Evolutionary conservation across 305 asterid species (phyloP).

Genomic region (Fraxinus platypoda): DNA sequence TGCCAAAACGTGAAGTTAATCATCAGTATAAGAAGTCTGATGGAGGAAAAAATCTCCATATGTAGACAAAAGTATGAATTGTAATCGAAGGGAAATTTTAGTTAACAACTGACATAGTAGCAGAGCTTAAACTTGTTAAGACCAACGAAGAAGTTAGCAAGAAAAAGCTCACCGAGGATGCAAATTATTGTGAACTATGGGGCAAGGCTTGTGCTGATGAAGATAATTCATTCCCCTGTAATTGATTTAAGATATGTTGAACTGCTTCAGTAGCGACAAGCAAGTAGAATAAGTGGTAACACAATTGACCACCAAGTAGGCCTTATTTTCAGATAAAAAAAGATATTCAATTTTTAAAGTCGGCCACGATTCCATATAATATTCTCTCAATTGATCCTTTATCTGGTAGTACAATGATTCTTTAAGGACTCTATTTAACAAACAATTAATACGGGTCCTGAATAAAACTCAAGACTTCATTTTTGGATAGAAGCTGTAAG

Average conservation of each 20-base stretch:
- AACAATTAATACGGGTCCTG: background rate
- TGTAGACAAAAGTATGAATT: background rate
- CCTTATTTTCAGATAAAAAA: background rate
- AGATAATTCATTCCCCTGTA: constrained; percentile 74
- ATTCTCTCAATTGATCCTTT: background rate
- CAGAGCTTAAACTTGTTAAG: background rate
- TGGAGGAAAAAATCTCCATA: background rate
- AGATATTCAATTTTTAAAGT: background rate
- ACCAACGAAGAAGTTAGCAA: background rate
- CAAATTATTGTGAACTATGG: constrained; percentile 59
- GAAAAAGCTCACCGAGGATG: constrained; percentile 37
- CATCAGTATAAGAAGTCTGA: background rate
- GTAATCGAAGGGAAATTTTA: background rate
- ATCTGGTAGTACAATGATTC: background rate
- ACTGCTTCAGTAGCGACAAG: constrained; percentile 1
- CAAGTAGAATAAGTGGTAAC: background rate
- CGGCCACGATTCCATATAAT: background rate
- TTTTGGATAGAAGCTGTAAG: background rate
- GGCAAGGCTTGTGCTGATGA: constrained; percentile 62
- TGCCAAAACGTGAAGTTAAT: constrained; percentile 1
- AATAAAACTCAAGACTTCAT: background rate
- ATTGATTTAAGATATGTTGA: constrained; percentile 2
- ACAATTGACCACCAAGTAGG: background rate
- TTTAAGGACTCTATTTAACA: background rate
- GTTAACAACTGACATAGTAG: background rate